Evolutionary conservation across 441 rosid genomes (phyloP), one percentile per base, ranked within the genome.

Genomic region (Geranium incanum): DNA sequence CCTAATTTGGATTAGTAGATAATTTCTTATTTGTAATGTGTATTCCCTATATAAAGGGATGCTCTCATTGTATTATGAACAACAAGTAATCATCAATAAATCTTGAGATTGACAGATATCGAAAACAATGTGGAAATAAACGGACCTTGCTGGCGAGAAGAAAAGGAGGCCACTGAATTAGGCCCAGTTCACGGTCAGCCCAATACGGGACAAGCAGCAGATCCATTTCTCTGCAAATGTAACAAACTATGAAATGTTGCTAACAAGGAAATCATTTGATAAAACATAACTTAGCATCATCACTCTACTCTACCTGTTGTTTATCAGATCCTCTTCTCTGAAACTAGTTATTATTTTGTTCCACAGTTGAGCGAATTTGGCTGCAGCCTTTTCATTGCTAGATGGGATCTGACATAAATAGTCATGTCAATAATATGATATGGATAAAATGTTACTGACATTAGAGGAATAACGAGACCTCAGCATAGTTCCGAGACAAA

Each of bases 361-460:
- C 99, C 99, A 95, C 79, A 95, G 68, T 84, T 95, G 99, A 76
- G 99, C 98, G 86, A 95, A 95, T 79, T 94, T 88, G 60, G 97
- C 93, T 74, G 96, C 94, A 68, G 79, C 96, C 78, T 86, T 86
- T 79, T 86, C 96, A 77, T 86, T 63, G 38, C 28, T 88, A 12
- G 82, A 79, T 5, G 80, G 82, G 68, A 84, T 73, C 99, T 93
- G 81, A 76, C 76, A 68, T 67, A 59, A 75, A 77, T 45, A 50
- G 3, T 67, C 72, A 71, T 59, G 67, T 59, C 62, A 0, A 52
- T 12, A 76, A 63, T 9, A 11, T 63, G 28, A 9, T 28, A 23
- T 0, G 19, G 38, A 23, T 63, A 63, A 23, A 11, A 19, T 28
- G 37, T 11, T 63, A 23, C 1, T 28, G 38, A 11, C 15, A 19